Evolutionary conservation across 768 basidiomycete genomes (phyloP).

Genomic region (Russula sp.): DNA sequence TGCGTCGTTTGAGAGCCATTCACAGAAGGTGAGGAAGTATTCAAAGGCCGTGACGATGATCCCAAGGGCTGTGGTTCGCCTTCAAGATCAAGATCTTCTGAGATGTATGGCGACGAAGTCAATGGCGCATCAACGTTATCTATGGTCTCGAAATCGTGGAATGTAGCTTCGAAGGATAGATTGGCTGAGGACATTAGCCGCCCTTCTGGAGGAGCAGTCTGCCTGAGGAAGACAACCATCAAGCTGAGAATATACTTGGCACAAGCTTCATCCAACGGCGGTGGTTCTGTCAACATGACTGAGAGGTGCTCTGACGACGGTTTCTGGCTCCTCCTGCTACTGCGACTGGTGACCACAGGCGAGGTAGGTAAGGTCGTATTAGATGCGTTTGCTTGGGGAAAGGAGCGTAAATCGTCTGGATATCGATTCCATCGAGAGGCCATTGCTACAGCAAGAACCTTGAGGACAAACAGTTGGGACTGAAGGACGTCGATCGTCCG

Average conservation of each 20-base stretch:
- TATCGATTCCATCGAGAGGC: constrained; percentile 64
- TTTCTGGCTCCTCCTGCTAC: constrained; percentile 29
- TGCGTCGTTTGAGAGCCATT: constrained; percentile 23
- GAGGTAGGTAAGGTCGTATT: constrained; percentile 33
- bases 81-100: constrained; percentile 10
- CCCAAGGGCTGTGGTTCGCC: not conserved
- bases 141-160: constrained; percentile 66
- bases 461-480: constrained; percentile 80
- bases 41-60: constrained; percentile 4
- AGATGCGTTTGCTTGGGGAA: constrained; percentile 36
- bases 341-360: constrained; percentile 25
- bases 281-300: constrained; percentile 51
- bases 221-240: constrained; percentile 74
- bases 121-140: constrained; percentile 31
- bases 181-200: constrained; percentile 54
- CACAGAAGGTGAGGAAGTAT: constrained; percentile 17
- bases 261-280: constrained; percentile 72
- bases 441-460: constrained; percentile 72
- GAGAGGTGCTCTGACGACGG: constrained; percentile 40
- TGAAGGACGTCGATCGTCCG: constrained; percentile 68
- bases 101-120: constrained; percentile 18
- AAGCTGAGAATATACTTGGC: constrained; percentile 77
- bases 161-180: constrained; percentile 52
- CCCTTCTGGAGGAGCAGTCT: constrained; percentile 51
- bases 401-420: constrained; percentile 34